phyloP scores from a whole-genome alignment of 2,329 filamentous ascomycete species.

The Penicillium expansum region DNA sequence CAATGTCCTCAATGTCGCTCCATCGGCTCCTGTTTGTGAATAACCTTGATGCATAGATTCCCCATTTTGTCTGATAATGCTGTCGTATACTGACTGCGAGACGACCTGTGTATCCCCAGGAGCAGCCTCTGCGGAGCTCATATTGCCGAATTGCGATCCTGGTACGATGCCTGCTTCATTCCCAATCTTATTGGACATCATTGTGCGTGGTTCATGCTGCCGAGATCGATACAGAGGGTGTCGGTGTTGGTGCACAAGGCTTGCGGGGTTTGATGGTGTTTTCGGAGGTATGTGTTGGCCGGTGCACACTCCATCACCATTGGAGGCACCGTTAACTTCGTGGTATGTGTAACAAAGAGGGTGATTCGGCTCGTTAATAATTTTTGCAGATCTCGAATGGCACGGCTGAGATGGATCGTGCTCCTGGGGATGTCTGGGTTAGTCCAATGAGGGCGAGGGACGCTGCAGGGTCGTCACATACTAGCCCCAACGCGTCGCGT shows the following conservation, averaged over 20 bases:
- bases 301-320: constrained; percentile 4
- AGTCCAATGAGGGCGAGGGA: constrained; percentile 29
- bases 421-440: constrained; percentile 28
- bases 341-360: neutral
- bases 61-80: constrained; percentile 38
- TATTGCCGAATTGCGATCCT: constrained; percentile 27
- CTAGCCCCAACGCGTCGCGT: constrained; percentile 42
- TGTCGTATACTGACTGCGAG: constrained; percentile 46
- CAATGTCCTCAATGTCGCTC: constrained; percentile 39
- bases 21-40: constrained; percentile 28
- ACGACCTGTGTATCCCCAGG: constrained; percentile 46
- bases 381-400: constrained; percentile 10
- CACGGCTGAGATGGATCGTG: constrained; percentile 29
- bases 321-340: neutral
- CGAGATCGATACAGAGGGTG: constrained; percentile 1
- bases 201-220: constrained; percentile 22
- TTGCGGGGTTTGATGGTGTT: constrained; percentile 11
- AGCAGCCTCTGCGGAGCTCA: constrained; percentile 35
- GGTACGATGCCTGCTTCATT: constrained; percentile 17
- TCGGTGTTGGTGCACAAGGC: constrained; percentile 5
- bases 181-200: constrained; percentile 11
- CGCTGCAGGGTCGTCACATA: constrained; percentile 35
- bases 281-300: constrained; percentile 10
- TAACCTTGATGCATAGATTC: constrained; percentile 26
- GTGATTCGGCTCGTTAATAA: constrained; percentile 6